Evolutionary conservation across 2,329 filamentous ascomycete genomes (phyloP), one percentile per base, ranked within the genome.

Genomic region (Coniochaeta sp.): DNA sequence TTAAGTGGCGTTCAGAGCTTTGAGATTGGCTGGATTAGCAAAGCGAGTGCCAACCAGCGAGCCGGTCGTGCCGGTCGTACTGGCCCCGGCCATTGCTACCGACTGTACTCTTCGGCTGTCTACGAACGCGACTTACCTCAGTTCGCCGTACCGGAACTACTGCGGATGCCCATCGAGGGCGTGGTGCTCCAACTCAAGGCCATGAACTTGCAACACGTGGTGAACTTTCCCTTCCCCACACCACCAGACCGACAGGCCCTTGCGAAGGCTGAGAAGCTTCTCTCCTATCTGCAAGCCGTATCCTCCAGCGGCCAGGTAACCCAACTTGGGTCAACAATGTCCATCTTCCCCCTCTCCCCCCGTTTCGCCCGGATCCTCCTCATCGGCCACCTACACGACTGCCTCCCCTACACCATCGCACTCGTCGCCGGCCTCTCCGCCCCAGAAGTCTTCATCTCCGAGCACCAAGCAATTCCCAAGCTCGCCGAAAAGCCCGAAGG

Each of bases 161-260:
- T 95, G 47, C 82, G 91, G 22, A 95, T 94, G 69, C 92, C 94
- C 1, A 89, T 97, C 26, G 94, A 99, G 67, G 89, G 87, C 16
- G 82, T 97, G 3, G 91, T 97, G 1, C 74, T 99, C 32, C 91
- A 96, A 66, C 82, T 99, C 60, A 99, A 97, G 73, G 84, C 87
- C 49, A 96, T 99, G 89, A 89, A 91, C 51, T 81, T 96, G 28
- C 87, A 92, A 54, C 85, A 91, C 52, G 87, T 99, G 7, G 80
- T 89, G 65, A 95, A 94, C 67, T 99, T 99, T 65, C 94, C 95
- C 0, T 99, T 97, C 65, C 94, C 94, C 4, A 97, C 92, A 13
- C 85, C 91, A 0, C 94, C 94, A 1, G 86, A 91, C 60, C 79
- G 84, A 13, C 76, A 83, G 50, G 89, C 84, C 56, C 75, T 99